These are phyloP conservation scores for Penicillium angulare DNA, from an alignment of 495 filamentous ascomycete genomes.

Conservation along the genomic window DNA sequence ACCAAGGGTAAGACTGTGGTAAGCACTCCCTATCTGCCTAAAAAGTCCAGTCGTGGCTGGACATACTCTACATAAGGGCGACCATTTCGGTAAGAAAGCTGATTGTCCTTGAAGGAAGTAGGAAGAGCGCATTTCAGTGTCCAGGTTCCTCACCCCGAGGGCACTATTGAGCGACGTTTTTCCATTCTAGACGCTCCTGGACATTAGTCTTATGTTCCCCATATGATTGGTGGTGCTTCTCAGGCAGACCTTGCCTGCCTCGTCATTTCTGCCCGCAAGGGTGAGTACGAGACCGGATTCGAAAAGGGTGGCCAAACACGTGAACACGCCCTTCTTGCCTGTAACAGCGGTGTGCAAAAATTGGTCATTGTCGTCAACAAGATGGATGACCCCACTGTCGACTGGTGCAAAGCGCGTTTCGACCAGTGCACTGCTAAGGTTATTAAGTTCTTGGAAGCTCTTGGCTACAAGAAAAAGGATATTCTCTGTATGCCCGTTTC, in stretches of 20 bases:
- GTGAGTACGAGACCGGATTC: conserved; percentile 99
- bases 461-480: conserved; percentile 93
- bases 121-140: conserved; percentile 96
- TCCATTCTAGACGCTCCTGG: conserved; percentile 94
- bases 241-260: conserved; percentile 95
- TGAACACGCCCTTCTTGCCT: conserved; percentile 94
- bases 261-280: conserved; percentile 95
- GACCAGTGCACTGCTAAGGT: conserved; percentile 91
- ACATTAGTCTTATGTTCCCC: conserved; percentile 93
- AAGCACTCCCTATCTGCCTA: no score
- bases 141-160: conserved; percentile 58
- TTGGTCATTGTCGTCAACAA: conserved; percentile 94
- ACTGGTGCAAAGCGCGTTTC: conserved; percentile 91
- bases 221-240: conserved; percentile 95
- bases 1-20: conserved; percentile 97
- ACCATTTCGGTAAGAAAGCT: no score
- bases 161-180: conserved; percentile 55
- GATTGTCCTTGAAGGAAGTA: no score
- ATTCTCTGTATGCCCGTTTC: conserved; percentile 95
- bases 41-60: no score
- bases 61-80: no score
- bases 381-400: conserved; percentile 95
- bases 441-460: conserved; percentile 77
- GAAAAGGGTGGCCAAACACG: conserved; percentile 97
- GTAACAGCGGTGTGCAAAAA: conserved; percentile 97